Base-by-base conservation (phyloP, 1,284 basidiomycete genomes). In the Cutaneotrichosporon mucoides region DNA sequence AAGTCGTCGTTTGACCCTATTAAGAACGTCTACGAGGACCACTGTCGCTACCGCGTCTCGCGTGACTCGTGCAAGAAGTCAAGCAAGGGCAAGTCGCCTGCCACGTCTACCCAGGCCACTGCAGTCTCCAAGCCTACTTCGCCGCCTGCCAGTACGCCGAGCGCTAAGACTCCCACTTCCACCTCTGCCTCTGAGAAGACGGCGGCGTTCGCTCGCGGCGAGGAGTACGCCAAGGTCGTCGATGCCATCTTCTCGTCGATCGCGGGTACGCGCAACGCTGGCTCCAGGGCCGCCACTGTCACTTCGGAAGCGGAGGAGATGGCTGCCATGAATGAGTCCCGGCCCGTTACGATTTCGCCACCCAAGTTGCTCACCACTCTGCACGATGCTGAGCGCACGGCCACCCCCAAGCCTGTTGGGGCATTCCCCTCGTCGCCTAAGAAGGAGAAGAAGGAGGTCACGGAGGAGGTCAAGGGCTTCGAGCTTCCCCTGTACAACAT, bases 1-100 rank as follows among this genome's bases (percentile, higher is more conserved):
- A 62, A 59, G 36, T 68, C 71, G 13, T 61, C 65, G n/a, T 61
- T 70, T 50, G 64, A 66, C 49, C 55, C 63, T 6, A 60, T 63
- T 15, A 57, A 56, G 43, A 59, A 62, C 49, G 60, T 61, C 16
- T 57, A 61, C 48, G 63, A 60, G 35, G 64, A 61, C 47, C 60
- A 64, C 49, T 57, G 55, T 15, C 57, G 59, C 52, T 57, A 52
- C 52, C 52, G 52, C 42, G 34, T 53, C 41, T 36, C 38, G 16
- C 49, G 49, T 16, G 49, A 51, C 16, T 51, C 47, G n/a, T 35
- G 52, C 42, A 53, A 53, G 33, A 35, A 44, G 52, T 24, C 24
- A 24, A 6, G n/a, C 35, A 42, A 33, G 24, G 35, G 12, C 48
- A 36, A 16, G n/a, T 10, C 12, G 5, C 48, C 48, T 4, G n/a